Percentiles rank a stretch among this genome's conserved stretches.
phyloP scores from a whole-genome alignment of 257 asterid genomes.

The Verbascum thapsus region DNA sequence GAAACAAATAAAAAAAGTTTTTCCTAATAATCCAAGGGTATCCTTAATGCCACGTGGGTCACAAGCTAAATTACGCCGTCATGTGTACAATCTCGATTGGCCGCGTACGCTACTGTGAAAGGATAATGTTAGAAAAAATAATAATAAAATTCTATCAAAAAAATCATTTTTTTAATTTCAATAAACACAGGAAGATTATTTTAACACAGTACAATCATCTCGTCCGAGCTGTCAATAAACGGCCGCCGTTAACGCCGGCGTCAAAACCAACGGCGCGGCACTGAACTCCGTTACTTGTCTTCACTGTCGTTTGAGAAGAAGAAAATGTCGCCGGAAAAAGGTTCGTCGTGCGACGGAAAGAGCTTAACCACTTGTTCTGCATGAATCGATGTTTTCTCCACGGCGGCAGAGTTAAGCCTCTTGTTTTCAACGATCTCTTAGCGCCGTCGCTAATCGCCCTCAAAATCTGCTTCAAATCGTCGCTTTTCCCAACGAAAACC shows the following conservation, averaged over 20 bases:
- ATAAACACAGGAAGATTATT: conserved; percentile 22
- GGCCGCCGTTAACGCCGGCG: conserved; percentile 45
- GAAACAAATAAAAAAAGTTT: too few species aligned
- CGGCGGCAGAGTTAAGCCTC: conserved; percentile 65
- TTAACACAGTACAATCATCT: conserved; percentile 38
- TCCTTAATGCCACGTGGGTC: conserved; percentile 19
- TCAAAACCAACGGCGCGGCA: conserved; percentile 75
- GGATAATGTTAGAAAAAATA: conserved; percentile 31
- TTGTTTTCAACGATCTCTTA: conserved; percentile 61
- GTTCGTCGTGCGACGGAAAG: conserved; percentile 62
- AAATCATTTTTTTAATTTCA: not conserved
- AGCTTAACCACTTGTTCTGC: conserved; percentile 76
- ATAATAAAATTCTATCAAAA: conserved; percentile 4
- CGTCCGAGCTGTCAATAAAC: conserved; percentile 43
- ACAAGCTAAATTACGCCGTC: conserved; percentile 38
- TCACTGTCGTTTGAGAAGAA: conserved; percentile 9
- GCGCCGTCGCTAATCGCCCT: conserved; percentile 57
- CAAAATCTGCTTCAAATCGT: conserved; percentile 56
- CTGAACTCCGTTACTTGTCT: conserved; percentile 32
- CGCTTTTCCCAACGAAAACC: conserved; percentile 57
- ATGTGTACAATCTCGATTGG: conserved; percentile 32
- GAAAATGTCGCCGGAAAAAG: conserved; percentile 36
- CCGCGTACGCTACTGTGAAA: conserved; percentile 36
- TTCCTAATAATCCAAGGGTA: too few species aligned
- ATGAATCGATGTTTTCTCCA: conserved; percentile 87